These are phyloP conservation scores for Aspergillus pseudonomiae DNA, from an alignment of 2,329 filamentous ascomycete species.

Conservation along the genomic window DNA sequence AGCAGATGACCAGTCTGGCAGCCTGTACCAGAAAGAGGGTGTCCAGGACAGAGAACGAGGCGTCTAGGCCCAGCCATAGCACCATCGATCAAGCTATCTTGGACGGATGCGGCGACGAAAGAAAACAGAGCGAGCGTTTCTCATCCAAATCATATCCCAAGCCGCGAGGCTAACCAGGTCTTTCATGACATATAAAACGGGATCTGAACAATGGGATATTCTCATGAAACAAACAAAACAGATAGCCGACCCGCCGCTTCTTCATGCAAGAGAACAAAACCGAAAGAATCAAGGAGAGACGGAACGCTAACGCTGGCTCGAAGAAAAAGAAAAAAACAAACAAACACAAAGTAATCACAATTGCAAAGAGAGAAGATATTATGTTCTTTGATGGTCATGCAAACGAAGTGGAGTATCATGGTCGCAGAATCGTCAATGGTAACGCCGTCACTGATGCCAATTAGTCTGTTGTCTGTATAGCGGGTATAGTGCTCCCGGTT, in stretches of 20 bases:
- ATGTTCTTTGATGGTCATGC: constrained; percentile 39
- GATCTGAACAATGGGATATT: constrained; percentile 40
- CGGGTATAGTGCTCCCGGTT: constrained; percentile 39
- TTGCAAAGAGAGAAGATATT: constrained; percentile 35
- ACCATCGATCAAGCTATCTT: constrained; percentile 8
- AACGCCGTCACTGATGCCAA: constrained; percentile 60
- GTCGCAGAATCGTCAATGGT: constrained; percentile 50
- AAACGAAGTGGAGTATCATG: constrained; percentile 46
- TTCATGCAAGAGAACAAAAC: constrained; percentile 42
- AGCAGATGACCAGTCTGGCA: constrained; percentile 41
- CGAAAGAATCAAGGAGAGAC: constrained; percentile 27
- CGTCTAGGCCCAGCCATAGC: constrained; percentile 23
- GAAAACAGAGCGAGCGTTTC: constrained; percentile 38
- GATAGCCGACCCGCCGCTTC: constrained; percentile 52
- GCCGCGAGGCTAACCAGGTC: constrained; percentile 54
- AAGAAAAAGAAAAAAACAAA: constrained; percentile 7
- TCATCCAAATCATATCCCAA: constrained; percentile 49
- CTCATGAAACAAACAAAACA: constrained; percentile 42
- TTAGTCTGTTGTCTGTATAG: constrained; percentile 46
- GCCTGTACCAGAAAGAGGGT: constrained; percentile 41
- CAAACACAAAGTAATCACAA: constrained; percentile 1
- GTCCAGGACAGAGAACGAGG: constrained; percentile 37
- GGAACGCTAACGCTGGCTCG: constrained; percentile 56
- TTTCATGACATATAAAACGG: constrained; percentile 50
- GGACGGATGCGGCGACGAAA: constrained; percentile 33